A percentile compares a stretch with the other conserved stretches of the same genome.
These are phyloP conservation scores for Phaeolepiota aurea DNA, from an alignment of 768 basidiomycete species.

Conservation along the genomic window DNA sequence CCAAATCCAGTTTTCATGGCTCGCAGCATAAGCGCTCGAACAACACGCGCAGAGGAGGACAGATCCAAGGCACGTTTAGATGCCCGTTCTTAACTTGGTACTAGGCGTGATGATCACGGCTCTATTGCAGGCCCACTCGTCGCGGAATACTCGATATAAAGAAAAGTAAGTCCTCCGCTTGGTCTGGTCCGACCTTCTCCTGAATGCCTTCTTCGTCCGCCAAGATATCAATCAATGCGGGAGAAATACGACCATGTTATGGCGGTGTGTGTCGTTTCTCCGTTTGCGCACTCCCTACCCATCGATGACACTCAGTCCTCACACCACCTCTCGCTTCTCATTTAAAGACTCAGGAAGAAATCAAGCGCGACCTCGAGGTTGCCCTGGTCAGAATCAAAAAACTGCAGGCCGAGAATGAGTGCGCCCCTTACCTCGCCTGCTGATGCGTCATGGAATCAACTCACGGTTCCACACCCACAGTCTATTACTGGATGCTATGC, in stretches of 20 bases:
- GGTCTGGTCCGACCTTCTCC: background rate
- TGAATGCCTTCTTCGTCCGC: background rate
- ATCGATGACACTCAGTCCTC: slow-evolving; percentile 1
- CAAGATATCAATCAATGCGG: slow-evolving; percentile 35
- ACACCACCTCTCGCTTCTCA: background rate
- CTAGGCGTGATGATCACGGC: no score
- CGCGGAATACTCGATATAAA: slow-evolving; percentile 3
- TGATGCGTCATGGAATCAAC: no score
- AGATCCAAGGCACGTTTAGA: background rate
- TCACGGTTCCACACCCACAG: no score
- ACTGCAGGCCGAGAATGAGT: slow-evolving; percentile 46
- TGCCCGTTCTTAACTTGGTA: no score
- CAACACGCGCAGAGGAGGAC: slow-evolving; percentile 1
- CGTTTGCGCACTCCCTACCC: background rate
- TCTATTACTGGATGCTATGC: slow-evolving; percentile 28
- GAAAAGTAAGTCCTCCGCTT: background rate
- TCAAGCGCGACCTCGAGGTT: slow-evolving; percentile 28
- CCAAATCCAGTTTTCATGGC: background rate
- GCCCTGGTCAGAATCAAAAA: slow-evolving; percentile 32
- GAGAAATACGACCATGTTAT: slow-evolving; percentile 38
- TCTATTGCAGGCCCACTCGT: background rate
- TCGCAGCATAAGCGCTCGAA: background rate
- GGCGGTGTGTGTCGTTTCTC: slow-evolving; percentile 19
- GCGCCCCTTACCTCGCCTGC: slow-evolving; percentile 9
- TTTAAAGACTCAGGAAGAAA: slow-evolving; percentile 25